Percentiles rank a stretch among this genome's conserved stretches.
Conservation (phyloP, 2,329 filamentous ascomycete species). For the Rhinocladiella mackenziei region DNA sequence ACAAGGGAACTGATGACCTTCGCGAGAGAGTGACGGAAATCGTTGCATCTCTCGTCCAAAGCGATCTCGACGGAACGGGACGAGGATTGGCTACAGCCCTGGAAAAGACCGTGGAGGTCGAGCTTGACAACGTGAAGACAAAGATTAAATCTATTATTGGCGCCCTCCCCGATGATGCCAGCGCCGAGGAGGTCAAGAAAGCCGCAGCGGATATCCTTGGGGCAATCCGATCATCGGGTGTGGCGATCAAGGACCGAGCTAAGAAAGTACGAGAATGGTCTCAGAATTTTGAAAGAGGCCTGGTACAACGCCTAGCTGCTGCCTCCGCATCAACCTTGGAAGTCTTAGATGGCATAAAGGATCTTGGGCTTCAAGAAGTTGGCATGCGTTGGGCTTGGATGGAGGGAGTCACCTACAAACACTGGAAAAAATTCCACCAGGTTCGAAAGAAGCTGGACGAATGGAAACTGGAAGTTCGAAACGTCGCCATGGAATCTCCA, state of each 20-base stretch:
- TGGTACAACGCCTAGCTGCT: slow-evolving; percentile 63
- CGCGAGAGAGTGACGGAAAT: slow-evolving; percentile 64
- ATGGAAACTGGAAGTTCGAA: slow-evolving; percentile 78
- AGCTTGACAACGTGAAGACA: slow-evolving; percentile 62
- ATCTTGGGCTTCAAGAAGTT: slow-evolving; percentile 82
- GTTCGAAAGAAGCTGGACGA: slow-evolving; percentile 76
- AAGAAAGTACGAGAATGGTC: slow-evolving; percentile 75
- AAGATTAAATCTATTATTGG: slow-evolving; percentile 57
- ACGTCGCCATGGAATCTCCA: slow-evolving; percentile 69
- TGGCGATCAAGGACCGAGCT: slow-evolving; percentile 71
- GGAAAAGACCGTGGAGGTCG: slow-evolving; percentile 60
- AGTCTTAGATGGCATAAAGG: slow-evolving; percentile 76
- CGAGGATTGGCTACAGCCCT: slow-evolving; percentile 65
- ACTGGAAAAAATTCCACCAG: slow-evolving; percentile 93
- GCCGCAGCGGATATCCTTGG: slow-evolving; percentile 51
- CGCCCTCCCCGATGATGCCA: slow-evolving; percentile 56
- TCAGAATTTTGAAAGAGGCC: slow-evolving; percentile 64
- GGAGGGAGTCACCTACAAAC: slow-evolving; percentile 91
- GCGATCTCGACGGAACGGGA: slow-evolving; percentile 63
- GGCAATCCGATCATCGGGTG: slow-evolving; percentile 63
- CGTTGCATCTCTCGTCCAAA: slow-evolving; percentile 63
- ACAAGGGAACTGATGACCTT: slow-evolving; percentile 72
- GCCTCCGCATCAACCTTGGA: slow-evolving; percentile 76
- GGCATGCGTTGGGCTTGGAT: slow-evolving; percentile 94
- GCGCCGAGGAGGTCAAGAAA: slow-evolving; percentile 49